These are phyloP conservation scores for Magnaporthiopsis rhizophila DNA, from an alignment of 2,329 filamentous ascomycete species.

Conservation along the genomic window DNA sequence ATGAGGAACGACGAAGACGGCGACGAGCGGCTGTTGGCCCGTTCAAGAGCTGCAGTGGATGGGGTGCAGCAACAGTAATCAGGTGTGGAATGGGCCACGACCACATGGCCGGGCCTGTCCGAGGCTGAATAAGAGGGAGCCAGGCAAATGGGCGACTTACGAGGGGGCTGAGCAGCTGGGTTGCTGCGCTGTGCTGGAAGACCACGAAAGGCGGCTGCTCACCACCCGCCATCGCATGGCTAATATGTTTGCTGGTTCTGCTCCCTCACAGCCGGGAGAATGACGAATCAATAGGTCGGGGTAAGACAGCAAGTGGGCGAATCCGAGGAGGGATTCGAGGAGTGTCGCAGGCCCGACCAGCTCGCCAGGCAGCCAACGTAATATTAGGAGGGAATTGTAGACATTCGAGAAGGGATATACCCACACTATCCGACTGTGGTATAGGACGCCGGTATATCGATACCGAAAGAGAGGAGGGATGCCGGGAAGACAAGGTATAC, in stretches of 20 bases:
- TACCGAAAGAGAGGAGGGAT: not conserved
- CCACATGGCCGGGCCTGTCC: not conserved
- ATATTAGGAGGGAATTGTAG: not conserved
- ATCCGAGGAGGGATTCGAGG: not conserved
- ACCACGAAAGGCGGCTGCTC: not conserved
- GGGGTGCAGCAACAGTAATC: slow-evolving; percentile 3
- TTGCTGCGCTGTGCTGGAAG: not conserved
- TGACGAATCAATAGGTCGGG: not conserved
- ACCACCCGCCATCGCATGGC: not conserved
- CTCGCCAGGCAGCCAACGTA: not conserved
- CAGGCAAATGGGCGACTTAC: not conserved
- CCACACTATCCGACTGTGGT: not conserved
- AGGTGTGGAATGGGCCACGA: not conserved
- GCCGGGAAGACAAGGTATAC: not conserved
- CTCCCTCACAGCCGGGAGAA: not conserved
- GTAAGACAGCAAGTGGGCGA: not conserved
- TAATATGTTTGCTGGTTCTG: not conserved
- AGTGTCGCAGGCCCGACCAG: not conserved
- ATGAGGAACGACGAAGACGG: not conserved
- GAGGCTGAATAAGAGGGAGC: slow-evolving; percentile 7
- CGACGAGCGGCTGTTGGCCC: not conserved
- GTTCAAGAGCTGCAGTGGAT: not conserved
- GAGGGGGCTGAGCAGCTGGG: not conserved
- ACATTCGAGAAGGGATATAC: not conserved
- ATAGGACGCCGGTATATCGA: not conserved